Evolutionary conservation across 768 basidiomycete genomes (phyloP), one percentile per base, ranked within the genome.

Genomic region (Suillus tomentosus): DNA sequence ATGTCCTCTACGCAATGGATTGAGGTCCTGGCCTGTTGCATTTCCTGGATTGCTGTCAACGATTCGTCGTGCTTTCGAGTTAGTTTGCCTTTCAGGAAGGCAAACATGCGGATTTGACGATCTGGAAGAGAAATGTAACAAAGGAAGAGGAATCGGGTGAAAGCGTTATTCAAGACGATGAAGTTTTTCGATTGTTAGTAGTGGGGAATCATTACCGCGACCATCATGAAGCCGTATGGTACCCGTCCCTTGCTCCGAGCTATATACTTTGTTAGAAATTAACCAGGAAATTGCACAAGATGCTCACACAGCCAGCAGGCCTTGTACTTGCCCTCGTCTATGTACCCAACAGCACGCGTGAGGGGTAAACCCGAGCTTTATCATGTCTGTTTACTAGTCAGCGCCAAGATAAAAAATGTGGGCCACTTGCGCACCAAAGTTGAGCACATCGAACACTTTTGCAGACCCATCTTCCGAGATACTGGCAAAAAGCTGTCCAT

Each of bases 361-460:
- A n/a, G 97, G 97, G 22, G 81, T 84, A 73, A 87, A 99, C 2
- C 86, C 90, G 58, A 99, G 82, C 73, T 94, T 99, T 72, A 99
- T 99, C 96, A 99, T 98, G 75, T 99, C 96, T 98, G 69, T 45
- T 61, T 57, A 24, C 59, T 60, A 5, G 4, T 56, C n/a, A 43
- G 40, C 53, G 43, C 53, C 50, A 22, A n/a, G 40, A 34, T n/a
- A 48, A 19, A 36, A 57, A 42, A 22, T 63, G 27, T 22, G 39
- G 51, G 60, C n/a, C 11, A 65, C 51, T 27, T 27, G 73, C 91
- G 57, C 69, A 97, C 96, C 97, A 75, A 99, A 99, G 78, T 99
- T 98, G 65, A 97, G 85, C 2, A 99, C 95, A 73, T 99, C 97
- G 70, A 99, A 99, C 37, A 99, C 92, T 76, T 99, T 95, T 17